Base-by-base conservation (phyloP, 129 eudicot species). In the Erigeron canadensis region DNA sequence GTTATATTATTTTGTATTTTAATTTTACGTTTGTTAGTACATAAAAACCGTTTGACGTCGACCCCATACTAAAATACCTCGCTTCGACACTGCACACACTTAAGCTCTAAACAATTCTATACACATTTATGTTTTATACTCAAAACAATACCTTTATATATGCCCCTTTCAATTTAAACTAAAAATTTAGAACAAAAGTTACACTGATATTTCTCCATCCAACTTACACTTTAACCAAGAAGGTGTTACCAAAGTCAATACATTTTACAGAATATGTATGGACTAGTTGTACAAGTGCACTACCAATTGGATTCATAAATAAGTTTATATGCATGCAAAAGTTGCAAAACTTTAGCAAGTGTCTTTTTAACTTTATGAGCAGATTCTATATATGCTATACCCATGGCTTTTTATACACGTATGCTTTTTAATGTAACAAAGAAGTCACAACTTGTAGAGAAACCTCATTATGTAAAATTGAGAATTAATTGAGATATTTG, bases 331-430 rank as follows among this genome's bases (percentile, higher is more conserved):
- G 34, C 34, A 28, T n/a, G n/a, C 16, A 4, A 56, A 75, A 65
- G 64, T 50, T 48, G 69, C 75, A 39, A 70, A 43, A 76, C 23
- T 70, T 77, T 77, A 62, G 54, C 46, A 41, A 77, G 70, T 77
- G 61, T 63, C 50, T 77, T 70, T 10, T 62, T 70, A 62, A 58
- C 64, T 59, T 77, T 77, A 57, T 63, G 54, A 53, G 39, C 71
- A 77, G 77, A 70, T 77, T 70, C 77, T 42, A 54, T n/a, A n/a
- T n/a, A n/a, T 54, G 44, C 64, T 10, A 69, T 15, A 69, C 44
- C 58, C 66, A 71, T 58, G 19, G 10, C 81, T 48, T 62, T 70
- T 43, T 70, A 15, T 50, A 19, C 69, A 48, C 53, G 23, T 23
- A 63, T 48, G n/a, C 71, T 67, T 74, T 16, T 75, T 39, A 44